Base-by-base conservation (phyloP, 192 early-diverging fungal species). In the Powellomyces hirtus region DNA sequence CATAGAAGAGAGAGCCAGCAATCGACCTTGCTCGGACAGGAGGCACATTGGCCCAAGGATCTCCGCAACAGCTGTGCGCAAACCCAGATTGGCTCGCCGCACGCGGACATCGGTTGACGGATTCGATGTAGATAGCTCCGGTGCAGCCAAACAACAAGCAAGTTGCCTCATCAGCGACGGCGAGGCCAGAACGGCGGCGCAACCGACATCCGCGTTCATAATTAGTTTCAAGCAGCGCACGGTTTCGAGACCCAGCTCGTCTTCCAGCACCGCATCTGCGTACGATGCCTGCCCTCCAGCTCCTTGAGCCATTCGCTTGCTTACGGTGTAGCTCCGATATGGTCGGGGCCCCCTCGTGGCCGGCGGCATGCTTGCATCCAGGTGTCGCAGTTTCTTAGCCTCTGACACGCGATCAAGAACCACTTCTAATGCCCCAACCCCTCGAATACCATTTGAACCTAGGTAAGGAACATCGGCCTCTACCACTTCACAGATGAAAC, bases 31-130 rank as follows among this genome's bases (percentile, higher is more conserved):
- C 6, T 66, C 57, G 16, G 71, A 73, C 4, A 73, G 45, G 50
- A 73, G 36, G 37, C 71, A 73, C 49, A 73, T 61, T 14, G 71
- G 73, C n/a, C 73, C 73, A 16, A 75, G 34, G 1, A 71, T 24
- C 22, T 64, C 73, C 0, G 68, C 61, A 5, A 64, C 68, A 22
- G 66, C 61, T 1, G 66, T 46, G 1, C 62, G 42, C 38, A 75
- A 46, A 6, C 20, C 46, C 2, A 75, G 30, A 35, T 62, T 63
- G 5, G 60, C 68, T 4, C 56, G 31, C 5, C 67, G 61, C n/a
- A 31, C 30, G 18, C 64, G 13, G 18, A 31, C 45, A 31, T 64
- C 63, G 16, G 29, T 38, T 4, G 16, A 64, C 11, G 70, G 38
- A 36, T 31, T 42, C 11, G 50, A 8, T 13, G 36, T 35, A n/a